Conservation (phyloP, 2,329 filamentous ascomycete species). For the Rutstroemia sydowiana region DNA sequence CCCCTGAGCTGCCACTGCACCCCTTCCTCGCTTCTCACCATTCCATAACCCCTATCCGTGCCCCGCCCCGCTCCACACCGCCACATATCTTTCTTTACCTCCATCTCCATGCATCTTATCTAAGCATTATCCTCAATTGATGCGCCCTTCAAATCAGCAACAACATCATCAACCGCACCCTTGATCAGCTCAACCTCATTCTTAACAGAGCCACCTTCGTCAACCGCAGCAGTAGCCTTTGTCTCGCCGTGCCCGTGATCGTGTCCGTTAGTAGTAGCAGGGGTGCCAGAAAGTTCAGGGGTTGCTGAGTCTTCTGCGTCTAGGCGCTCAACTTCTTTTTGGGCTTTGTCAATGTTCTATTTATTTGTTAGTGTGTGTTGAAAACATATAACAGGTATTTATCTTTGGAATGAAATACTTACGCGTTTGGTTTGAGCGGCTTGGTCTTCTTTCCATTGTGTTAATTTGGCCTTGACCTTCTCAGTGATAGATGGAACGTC, state of each 20-base stretch:
- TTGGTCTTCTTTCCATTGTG: constrained; percentile 87
- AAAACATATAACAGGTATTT: too few species aligned
- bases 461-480: constrained; percentile 88
- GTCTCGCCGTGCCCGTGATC: constrained; percentile 46
- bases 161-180: constrained; percentile 50
- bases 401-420: constrained; percentile 39
- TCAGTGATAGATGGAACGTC: constrained; percentile 75
- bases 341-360: constrained; percentile 93
- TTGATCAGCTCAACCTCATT: constrained; percentile 32
- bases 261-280: too few species aligned
- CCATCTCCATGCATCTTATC: background rate
- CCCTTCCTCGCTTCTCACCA: too few species aligned
- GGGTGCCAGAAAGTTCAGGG: constrained; percentile 33
- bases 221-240: constrained; percentile 28
- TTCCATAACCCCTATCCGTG: too few species aligned
- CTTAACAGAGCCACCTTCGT: constrained; percentile 24
- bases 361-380: constrained; percentile 25
- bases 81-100: background rate
- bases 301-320: constrained; percentile 55
- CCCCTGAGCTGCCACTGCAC: too few species aligned
- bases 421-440: constrained; percentile 84
- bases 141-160: constrained; percentile 53
- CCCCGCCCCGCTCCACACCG: too few species aligned
- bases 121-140: constrained; percentile 46
- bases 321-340: constrained; percentile 88